Evolutionary conservation across 352 stramenopile species (phyloP).

Genomic region (Phytophthora vignae): DNA sequence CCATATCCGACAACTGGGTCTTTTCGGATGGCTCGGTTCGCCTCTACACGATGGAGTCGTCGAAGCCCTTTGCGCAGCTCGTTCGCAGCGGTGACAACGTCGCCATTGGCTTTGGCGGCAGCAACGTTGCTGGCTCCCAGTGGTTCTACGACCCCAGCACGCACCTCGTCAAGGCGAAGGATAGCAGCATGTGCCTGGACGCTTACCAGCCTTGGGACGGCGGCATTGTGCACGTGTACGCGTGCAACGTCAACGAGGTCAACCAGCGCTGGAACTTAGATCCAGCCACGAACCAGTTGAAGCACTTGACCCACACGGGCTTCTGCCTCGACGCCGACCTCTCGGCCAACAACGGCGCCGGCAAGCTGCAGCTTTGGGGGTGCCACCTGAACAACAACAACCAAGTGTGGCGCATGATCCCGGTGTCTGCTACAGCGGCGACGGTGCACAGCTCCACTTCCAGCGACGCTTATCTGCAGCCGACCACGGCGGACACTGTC

Average conservation of each 20-base stretch:
- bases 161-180: slow-evolving; percentile 53
- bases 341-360: slow-evolving; percentile 36
- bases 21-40: slow-evolving; percentile 44
- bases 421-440: slow-evolving; percentile 39
- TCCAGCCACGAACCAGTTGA: slow-evolving; percentile 47
- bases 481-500: slow-evolving; percentile 42
- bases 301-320: slow-evolving; percentile 50
- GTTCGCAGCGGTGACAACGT: slow-evolving; percentile 42
- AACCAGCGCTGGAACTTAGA: slow-evolving; percentile 63
- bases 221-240: slow-evolving; percentile 55
- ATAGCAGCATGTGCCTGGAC: slow-evolving; percentile 63
- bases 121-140: slow-evolving; percentile 29
- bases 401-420: slow-evolving; percentile 55
- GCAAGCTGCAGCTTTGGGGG: slow-evolving; percentile 51
- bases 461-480: slow-evolving; percentile 41
- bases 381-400: slow-evolving; percentile 72
- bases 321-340: slow-evolving; percentile 72
- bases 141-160: slow-evolving; percentile 56
- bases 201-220: slow-evolving; percentile 67
- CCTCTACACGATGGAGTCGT: slow-evolving; percentile 55
- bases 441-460: slow-evolving; percentile 36
- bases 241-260: slow-evolving; percentile 42
- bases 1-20: slow-evolving; percentile 14
- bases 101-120: slow-evolving; percentile 37
- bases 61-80: slow-evolving; percentile 47